Evolutionary conservation across 129 eudicot species (phyloP).

Genomic region (Pulicaria dysenterica): DNA sequence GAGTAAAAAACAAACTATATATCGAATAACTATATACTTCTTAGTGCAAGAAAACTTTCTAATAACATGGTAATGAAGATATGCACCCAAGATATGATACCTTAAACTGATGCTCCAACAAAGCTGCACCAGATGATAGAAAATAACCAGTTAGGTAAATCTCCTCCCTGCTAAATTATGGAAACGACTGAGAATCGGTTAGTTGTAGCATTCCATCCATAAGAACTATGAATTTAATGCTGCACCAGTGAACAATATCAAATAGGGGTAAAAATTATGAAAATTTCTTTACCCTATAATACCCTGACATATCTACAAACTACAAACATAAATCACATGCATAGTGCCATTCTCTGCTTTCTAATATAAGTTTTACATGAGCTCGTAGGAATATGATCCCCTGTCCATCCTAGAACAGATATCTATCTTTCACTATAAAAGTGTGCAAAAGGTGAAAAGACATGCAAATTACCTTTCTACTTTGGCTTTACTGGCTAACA

Average conservation of each 20-base stretch:
- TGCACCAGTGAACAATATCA: neutral
- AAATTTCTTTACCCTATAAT: conserved; percentile 1
- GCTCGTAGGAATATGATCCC: neutral
- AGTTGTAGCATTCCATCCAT: conserved; percentile 21
- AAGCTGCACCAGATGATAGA: conserved; percentile 69
- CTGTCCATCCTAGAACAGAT: neutral
- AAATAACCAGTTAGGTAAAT: conserved; percentile 32
- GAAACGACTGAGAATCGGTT: conserved; percentile 28
- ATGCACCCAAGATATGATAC: conserved; percentile 37
- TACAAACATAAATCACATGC: neutral
- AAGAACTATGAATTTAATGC: neutral
- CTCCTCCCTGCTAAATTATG: conserved; percentile 48
- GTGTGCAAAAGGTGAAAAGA: conserved; percentile 23
- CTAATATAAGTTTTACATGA: neutral
- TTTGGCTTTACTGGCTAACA: conserved; percentile 32
- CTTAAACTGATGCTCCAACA: conserved; percentile 75
- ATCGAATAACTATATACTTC: conserved; percentile 17
- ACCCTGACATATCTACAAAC: conserved; percentile 11
- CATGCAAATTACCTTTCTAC: conserved; percentile 42
- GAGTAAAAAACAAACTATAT: conserved; percentile 11
- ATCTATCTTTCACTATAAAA: neutral
- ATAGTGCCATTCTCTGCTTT: neutral
- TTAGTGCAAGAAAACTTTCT: neutral
- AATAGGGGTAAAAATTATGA: conserved; percentile 1
- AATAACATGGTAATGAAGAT: conserved; percentile 6